A percentile compares a stretch with the other conserved stretches of the same genome.
These are phyloP conservation scores for Cercospora sp. DNA, from an alignment of 2,329 filamentous ascomycete species.

Conservation along the genomic window DNA sequence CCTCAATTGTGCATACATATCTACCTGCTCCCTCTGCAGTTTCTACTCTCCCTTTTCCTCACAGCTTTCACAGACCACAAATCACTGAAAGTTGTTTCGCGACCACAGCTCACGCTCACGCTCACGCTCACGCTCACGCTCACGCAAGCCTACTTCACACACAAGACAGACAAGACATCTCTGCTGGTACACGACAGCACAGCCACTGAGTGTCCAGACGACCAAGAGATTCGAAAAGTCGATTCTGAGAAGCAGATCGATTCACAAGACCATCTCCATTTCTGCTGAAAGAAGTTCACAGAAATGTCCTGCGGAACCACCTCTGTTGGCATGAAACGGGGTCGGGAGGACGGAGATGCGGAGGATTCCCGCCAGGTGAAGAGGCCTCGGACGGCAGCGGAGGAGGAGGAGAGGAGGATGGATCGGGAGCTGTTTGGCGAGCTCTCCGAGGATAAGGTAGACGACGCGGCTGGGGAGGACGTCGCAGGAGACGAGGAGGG, in stretches of 20 bases:
- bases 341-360: not conserved
- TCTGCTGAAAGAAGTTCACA: slow-evolving; percentile 8
- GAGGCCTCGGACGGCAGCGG: not conserved
- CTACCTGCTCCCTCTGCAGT: not conserved
- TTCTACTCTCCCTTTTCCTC: not conserved
- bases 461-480: not conserved
- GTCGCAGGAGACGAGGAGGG: not conserved
- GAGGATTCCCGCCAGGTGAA: not conserved
- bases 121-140: too few species aligned
- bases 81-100: not conserved
- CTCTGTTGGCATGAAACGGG: not conserved
- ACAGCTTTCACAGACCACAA: slow-evolving; percentile 5
- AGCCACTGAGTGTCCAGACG: not conserved
- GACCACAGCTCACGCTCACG: not conserved
- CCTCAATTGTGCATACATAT: not conserved
- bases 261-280: not conserved
- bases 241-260: slow-evolving; percentile 7
- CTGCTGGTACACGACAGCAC: not conserved
- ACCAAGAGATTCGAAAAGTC: not conserved
- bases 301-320: not conserved
- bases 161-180: slow-evolving; percentile 2
- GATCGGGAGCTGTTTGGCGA: not conserved
- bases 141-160: not conserved
- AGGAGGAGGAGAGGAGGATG: not conserved
- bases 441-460: not conserved